Evolutionary conservation across 306 rosid species (phyloP), one percentile per base, ranked within the genome.

Genomic region (Mimosa pudica): DNA sequence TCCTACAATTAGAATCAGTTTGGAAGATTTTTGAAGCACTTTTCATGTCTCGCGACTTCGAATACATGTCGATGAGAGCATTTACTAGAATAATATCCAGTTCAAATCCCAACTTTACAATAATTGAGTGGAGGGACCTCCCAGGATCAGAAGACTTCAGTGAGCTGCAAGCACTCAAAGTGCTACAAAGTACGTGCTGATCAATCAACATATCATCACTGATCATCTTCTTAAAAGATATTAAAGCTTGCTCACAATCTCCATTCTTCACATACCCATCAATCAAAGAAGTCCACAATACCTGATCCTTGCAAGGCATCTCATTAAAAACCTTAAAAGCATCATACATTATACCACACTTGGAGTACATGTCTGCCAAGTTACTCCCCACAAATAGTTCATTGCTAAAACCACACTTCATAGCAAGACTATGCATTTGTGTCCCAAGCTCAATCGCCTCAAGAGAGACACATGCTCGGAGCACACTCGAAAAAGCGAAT

Each of bases 231-330:
- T 87, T 78, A 79, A 71, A 89, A 71, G 83, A 84, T 52, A 62
- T 14, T n/a, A 90, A 52, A 85, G 89, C 88, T 62, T 77, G 52
- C 77, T 81, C 86, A 72, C 71, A 84, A 68, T 85, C 82, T 69
- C 86, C 92, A 80, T 71, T 85, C 80, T 88, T 87, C 4, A 75
- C 81, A 76, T 77, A 88, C 64, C 94, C 89, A 82, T 84, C 90
- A 79, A 90, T 88, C 92, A 90, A 76, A 1, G 86, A 65, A 0
- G 89, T 88, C 94, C 94, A 90, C 11, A 77, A 76, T 32, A 90
- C 89, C 45, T 76, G 86, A 20, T 90, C 94, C 83, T 88, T 88
- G 66, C 41, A 73, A 33, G 88, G 89, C 80, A 86, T 82, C 70
- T 85, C 94, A 70, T 88, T 87, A 48, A 88, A 88, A 47, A 85